Base-by-base conservation (phyloP, 371 early-diverging fungal genomes). In the Apophysomyces elegans region DNA sequence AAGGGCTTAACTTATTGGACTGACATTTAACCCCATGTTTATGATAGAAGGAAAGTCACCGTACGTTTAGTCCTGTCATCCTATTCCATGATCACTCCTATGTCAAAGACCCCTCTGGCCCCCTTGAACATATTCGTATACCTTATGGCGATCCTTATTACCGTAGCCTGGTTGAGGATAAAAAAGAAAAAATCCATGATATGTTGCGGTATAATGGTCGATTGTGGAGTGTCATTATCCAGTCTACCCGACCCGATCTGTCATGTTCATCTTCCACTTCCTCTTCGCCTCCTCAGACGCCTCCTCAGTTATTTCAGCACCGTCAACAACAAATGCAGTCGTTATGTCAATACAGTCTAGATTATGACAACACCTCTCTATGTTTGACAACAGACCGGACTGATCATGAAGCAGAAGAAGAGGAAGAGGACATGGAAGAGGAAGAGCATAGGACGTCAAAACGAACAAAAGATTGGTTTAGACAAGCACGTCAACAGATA, bases 61-160 rank as follows among this genome's bases (percentile, higher is more conserved):
- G 63, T 46, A 50, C 59, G 7, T 72, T 72, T 36, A 56, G 65
- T 13, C 72, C 72, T 59, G 63, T 72, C 38, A 62, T 72, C 38
- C 43, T 72, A 6, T 72, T 72, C 35, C 72, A 72, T 35, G 62
- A 70, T 43, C 46, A 69, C 32, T 41, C 66, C 14, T 44, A 47
- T 45, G 54, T 12, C 37, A 37, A 56, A 46, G 59, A 47, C 13
- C 58, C 58, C 36, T 54, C 56, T 59, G 59, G 44, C 4, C 46
- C 59, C 14, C 62, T 45, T 41, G 46, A 45, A 37, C 45, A 58
- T 58, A 21, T n/a, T 13, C 38, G 47, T 16, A 43, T 63, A 62
- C 32, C 41, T 43, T 26, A 61, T 56, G n/a, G 59, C 46, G 21
- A 45, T 50, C 54, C 54, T 50, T 50, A 26, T 21, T 50, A 50